A percentile compares a stretch with the other conserved stretches of the same genome.
Conservation (phyloP, 2,329 filamentous ascomycete species). For the Purpureocillium takamizusanense region DNA sequence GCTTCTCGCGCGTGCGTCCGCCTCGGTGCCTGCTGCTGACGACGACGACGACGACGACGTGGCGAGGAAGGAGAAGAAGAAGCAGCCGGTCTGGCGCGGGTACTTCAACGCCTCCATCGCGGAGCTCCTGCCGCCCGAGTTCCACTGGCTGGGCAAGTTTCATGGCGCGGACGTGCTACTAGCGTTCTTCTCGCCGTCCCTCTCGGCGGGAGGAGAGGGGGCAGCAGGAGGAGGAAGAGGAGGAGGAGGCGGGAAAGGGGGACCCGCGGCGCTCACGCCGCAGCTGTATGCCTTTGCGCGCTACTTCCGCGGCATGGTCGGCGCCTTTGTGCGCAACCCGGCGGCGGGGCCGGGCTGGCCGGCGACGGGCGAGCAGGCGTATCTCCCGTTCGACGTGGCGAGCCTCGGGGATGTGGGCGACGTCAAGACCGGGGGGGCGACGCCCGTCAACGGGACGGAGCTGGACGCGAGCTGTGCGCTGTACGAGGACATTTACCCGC, state of each 20-base stretch:
- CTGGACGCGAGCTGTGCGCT: slow-evolving; percentile 12
- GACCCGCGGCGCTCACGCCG: slow-evolving; percentile 6
- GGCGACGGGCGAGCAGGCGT: neutral
- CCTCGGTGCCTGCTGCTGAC: slow-evolving; percentile 1
- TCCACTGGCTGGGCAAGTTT: slow-evolving; percentile 15
- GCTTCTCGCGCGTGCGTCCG: slow-evolving; percentile 15
- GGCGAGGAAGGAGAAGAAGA: too few relatives aligned
- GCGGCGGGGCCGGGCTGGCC: slow-evolving; percentile 15
- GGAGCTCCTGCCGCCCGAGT: slow-evolving; percentile 9
- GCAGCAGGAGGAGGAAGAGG: too few relatives aligned
- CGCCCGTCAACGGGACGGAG: slow-evolving; percentile 8
- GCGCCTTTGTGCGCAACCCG: slow-evolving; percentile 14
- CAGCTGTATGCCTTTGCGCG: slow-evolving; percentile 13
- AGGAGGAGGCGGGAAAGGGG: too few relatives aligned
- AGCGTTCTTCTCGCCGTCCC: slow-evolving; percentile 12
- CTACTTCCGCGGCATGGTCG: slow-evolving; percentile 14
- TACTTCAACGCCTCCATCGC: slow-evolving; percentile 16
- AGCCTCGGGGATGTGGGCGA: slow-evolving; percentile 11
- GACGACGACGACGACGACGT: too few relatives aligned
- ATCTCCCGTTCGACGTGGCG: slow-evolving; percentile 11
- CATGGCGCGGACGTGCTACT: slow-evolving; percentile 15
- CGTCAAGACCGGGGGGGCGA: slow-evolving; percentile 4
- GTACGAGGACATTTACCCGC: slow-evolving; percentile 6
- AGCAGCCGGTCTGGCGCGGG: slow-evolving; percentile 15
- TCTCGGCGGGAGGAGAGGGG: too few relatives aligned